Percentiles rank a stretch among this genome's conserved stretches.
These are phyloP conservation scores for Aspergillus texensis DNA, from an alignment of 2,329 filamentous ascomycete genomes.

Conservation along the genomic window DNA sequence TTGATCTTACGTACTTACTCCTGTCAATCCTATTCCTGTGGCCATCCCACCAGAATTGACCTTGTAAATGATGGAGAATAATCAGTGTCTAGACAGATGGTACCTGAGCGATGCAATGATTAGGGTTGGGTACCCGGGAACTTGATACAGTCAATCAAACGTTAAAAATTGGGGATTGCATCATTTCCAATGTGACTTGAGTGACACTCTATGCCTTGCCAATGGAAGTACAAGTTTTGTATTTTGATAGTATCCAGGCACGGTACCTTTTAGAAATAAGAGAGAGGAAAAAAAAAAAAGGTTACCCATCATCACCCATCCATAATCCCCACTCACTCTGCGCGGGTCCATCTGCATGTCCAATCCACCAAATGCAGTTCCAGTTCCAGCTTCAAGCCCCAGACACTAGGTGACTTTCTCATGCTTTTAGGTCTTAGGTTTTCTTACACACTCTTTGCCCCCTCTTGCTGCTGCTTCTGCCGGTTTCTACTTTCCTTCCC, in stretches of 20 bases:
- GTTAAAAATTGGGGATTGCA: not conserved
- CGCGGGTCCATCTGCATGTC: constrained; percentile 3
- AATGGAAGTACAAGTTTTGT: not conserved
- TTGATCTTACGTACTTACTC: not conserved
- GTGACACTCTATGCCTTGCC: not conserved
- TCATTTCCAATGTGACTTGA: not conserved
- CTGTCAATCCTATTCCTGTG: not conserved
- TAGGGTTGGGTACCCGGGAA: not conserved
- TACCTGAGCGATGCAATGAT: not conserved
- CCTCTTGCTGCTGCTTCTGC: constrained; percentile 12
- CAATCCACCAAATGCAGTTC: not conserved
- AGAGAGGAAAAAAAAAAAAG: not conserved
- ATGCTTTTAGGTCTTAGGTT: not conserved
- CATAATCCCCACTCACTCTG: constrained; percentile 3
- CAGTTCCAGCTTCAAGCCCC: constrained; percentile 4
- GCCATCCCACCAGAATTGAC: not conserved
- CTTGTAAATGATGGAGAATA: not conserved
- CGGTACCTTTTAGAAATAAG: not conserved
- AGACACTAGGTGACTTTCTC: not conserved
- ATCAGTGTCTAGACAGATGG: not conserved
- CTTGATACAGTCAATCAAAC: constrained; percentile 3
- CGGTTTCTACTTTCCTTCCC: not conserved
- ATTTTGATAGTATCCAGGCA: not conserved
- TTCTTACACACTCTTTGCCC: not conserved
- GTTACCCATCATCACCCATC: not conserved